Percentiles rank a stretch among this genome's conserved stretches.
Conservation (phyloP, 495 filamentous ascomycete species). For the Hyaloscypha finlandica region DNA sequence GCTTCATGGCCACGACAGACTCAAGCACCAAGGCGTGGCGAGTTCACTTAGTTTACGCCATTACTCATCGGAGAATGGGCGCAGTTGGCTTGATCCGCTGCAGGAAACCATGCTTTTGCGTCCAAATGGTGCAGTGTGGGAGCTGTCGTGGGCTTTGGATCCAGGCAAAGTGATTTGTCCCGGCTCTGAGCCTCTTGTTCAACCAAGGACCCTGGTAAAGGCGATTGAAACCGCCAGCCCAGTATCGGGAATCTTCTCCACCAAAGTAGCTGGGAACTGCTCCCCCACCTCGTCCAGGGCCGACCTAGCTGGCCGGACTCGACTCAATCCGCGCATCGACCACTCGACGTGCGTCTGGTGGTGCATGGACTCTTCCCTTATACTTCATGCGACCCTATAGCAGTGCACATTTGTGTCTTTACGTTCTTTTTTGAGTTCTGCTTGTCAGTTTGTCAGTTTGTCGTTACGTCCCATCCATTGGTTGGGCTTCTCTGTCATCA, state of each 20-base stretch:
- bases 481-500: conserved; percentile 24
- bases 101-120: conserved; percentile 1
- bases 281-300: conserved; percentile 24
- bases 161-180: conserved; percentile 17
- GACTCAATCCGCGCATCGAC: conserved; percentile 25
- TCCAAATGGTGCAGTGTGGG: background rate
- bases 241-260: conserved; percentile 11
- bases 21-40: conserved; percentile 7
- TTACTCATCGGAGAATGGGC: background rate
- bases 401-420: conserved; percentile 21
- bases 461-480: conserved; percentile 28
- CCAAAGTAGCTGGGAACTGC: conserved; percentile 3
- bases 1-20: conserved; percentile 19
- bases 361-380: conserved; percentile 30
- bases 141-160: background rate
- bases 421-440: conserved; percentile 28
- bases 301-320: conserved; percentile 24
- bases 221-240: conserved; percentile 15
- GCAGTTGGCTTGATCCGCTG: conserved; percentile 11
- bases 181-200: conserved; percentile 21
- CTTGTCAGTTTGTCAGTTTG: conserved; percentile 30
- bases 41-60: conserved; percentile 11
- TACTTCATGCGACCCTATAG: conserved; percentile 33
- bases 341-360: conserved; percentile 22
- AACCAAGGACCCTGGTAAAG: background rate